A percentile compares a stretch with the other conserved stretches of the same genome.
Conservation (phyloP, 2,329 filamentous ascomycete species). For the Zarea fungicola region DNA sequence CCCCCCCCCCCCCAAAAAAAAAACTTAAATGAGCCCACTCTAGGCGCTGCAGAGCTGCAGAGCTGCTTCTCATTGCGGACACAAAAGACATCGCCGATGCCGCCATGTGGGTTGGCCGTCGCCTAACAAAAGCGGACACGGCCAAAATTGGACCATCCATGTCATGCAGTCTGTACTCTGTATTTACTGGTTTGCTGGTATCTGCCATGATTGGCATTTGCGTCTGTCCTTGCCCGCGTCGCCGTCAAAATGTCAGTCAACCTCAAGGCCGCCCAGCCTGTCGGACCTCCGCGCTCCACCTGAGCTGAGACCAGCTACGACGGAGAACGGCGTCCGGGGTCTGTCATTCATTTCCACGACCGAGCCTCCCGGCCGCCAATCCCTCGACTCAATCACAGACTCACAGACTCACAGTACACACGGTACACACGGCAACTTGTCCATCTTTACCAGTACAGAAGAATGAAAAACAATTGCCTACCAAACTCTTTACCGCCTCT, state of each 20-base stretch:
- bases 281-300: not conserved
- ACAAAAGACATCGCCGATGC: conserved; percentile 11
- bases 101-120: conserved; percentile 7
- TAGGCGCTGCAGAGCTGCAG: too few species aligned
- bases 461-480: not conserved
- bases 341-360: not conserved
- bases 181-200: not conserved
- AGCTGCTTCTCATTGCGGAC: not conserved
- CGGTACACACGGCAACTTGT: not conserved
- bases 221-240: too few species aligned
- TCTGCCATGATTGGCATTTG: too few species aligned
- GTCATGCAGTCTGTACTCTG: not conserved
- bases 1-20: not conserved
- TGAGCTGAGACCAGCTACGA: not conserved
- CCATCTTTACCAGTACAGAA: not conserved
- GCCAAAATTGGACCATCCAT: conserved; percentile 5
- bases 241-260: too few species aligned
- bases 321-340: conserved; percentile 7
- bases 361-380: not conserved
- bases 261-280: too few species aligned
- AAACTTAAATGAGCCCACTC: conserved; percentile 6
- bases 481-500: conserved; percentile 4
- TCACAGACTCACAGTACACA: too few species aligned
- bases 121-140: conserved; percentile 5
- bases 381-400: too few species aligned